Conservation (phyloP, 108 stramenopile species). For the Stephanodiscus minutulus region DNA sequence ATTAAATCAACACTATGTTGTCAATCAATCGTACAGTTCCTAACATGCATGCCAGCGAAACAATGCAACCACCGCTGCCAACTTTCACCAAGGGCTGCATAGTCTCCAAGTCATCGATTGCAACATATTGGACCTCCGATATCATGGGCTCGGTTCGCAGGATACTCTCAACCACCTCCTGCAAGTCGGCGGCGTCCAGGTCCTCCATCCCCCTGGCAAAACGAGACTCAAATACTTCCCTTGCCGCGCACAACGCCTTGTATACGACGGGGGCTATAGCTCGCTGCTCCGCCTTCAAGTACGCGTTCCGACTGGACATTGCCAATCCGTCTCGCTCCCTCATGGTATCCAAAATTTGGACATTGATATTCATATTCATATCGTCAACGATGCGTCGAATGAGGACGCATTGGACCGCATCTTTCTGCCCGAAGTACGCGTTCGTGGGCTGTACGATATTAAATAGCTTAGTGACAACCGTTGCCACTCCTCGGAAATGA, state of each 20-base stretch:
- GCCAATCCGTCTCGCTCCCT: conserved; percentile 95
- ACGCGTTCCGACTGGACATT: conserved; percentile 96
- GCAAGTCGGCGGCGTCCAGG: conserved; percentile 39
- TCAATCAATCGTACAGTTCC: conserved; percentile 89
- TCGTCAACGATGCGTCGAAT: conserved; percentile 86
- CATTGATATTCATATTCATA: conserved; percentile 80
- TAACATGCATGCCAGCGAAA: conserved; percentile 81
- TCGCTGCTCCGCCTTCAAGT: conserved; percentile 81
- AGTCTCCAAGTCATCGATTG: conserved; percentile 75
- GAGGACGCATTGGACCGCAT: conserved; percentile 93
- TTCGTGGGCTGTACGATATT: conserved; percentile 91
- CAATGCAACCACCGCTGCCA: conserved; percentile 60
- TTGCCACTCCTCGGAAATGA: conserved; percentile 97
- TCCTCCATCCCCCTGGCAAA: conserved; percentile 44
- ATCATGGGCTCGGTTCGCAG: conserved; percentile 78
- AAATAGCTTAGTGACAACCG: conserved; percentile 97
- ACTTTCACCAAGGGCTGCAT: conserved; percentile 71
- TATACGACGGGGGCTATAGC: conserved; percentile 82
- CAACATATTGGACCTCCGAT: conserved; percentile 77
- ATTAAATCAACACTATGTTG: conserved; percentile 72
- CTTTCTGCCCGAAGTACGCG: conserved; percentile 98
- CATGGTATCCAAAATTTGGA: conserved; percentile 78
- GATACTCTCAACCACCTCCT: conserved; percentile 47
- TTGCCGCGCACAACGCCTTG: conserved; percentile 66
- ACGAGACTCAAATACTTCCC: conserved; percentile 47